A percentile compares a stretch with the other conserved stretches of the same genome.
Conservation (phyloP, 441 rosid species). For the Macaranga tanarius region DNA sequence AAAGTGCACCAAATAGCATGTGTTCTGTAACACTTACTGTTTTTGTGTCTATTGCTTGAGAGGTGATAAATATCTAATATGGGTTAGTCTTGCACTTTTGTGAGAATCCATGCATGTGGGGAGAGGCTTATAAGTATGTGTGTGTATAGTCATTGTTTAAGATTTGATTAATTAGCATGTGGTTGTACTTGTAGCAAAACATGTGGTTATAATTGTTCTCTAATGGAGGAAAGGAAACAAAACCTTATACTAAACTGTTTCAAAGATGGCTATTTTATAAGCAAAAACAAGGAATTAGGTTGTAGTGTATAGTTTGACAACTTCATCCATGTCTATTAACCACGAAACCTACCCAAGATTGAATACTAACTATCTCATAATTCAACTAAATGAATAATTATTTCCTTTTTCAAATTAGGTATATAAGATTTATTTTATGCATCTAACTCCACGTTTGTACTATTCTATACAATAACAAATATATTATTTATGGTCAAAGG, state of each 20-base stretch:
- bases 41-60: background rate
- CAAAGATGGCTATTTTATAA: conserved; percentile 8
- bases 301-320: background rate
- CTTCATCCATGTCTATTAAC: too few relatives aligned
- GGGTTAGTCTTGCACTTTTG: background rate
- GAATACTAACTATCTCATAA: too few relatives aligned
- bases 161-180: too few relatives aligned
- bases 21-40: background rate
- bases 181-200: background rate
- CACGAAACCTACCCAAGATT: background rate
- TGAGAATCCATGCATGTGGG: background rate
- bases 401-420: too few relatives aligned
- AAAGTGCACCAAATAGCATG: background rate
- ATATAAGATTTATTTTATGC: too few relatives aligned
- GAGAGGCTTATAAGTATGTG: background rate
- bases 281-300: conserved; percentile 7
- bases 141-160: too few relatives aligned
- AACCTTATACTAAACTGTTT: background rate
- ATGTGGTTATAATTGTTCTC: conserved; percentile 1
- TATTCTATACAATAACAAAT: too few relatives aligned
- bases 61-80: too few relatives aligned
- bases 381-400: too few relatives aligned
- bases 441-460: too few relatives aligned
- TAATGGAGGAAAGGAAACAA: background rate
- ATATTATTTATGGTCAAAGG: too few relatives aligned